Percentiles rank a stretch among this genome's conserved stretches.
phyloP scores from a whole-genome alignment of 2,329 filamentous ascomycete genomes.

The Botrytis hyacinthi region DNA sequence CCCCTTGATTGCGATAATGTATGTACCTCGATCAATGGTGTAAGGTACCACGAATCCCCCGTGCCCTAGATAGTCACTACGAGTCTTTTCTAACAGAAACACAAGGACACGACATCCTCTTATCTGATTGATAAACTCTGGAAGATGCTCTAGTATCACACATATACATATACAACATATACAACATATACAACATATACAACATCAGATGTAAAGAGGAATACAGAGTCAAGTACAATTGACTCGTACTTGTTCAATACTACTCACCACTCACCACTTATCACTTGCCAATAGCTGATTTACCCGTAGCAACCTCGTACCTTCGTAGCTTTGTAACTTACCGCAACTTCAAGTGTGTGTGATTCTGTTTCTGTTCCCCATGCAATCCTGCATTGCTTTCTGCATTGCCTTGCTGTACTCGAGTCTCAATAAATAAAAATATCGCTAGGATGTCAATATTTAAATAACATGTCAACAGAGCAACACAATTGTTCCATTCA shows the following conservation, averaged over 20 bases:
- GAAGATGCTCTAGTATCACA: neutral
- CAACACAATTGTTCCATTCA: neutral
- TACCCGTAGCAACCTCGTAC: neutral
- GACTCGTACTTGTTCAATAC: neutral
- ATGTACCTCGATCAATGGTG: neutral
- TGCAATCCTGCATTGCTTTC: neutral
- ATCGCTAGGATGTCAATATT: neutral
- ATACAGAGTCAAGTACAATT: neutral
- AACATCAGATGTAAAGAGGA: neutral
- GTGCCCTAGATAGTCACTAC: neutral
- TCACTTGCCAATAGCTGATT: neutral
- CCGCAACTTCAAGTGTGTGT: neutral
- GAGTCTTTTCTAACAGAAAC: neutral
- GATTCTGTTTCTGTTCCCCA: neutral
- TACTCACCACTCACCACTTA: no score
- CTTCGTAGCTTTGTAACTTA: neutral
- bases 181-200: neutral
- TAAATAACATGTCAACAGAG: neutral
- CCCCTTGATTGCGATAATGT: neutral
- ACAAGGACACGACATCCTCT: neutral
- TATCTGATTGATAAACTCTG: neutral
- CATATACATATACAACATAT: neutral
- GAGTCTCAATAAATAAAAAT: neutral
- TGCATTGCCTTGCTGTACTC: neutral
- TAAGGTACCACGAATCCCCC: neutral